Evolutionary conservation across 495 filamentous ascomycete genomes (phyloP).

Genomic region (Xylaria cubensis): DNA sequence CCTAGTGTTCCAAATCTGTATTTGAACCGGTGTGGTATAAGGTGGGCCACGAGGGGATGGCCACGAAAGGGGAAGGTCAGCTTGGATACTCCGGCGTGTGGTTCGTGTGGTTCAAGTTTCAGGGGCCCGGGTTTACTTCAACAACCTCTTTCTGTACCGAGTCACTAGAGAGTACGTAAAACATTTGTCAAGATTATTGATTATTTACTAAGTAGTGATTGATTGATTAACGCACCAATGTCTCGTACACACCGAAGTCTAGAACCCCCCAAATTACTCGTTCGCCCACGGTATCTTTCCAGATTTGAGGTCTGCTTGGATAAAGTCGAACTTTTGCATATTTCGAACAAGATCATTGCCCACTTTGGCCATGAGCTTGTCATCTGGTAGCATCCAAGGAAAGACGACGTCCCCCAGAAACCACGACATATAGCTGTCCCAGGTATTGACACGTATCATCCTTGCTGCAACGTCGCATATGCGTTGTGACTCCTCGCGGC

Average conservation of each 20-base stretch:
- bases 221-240: not conserved
- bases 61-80: no score
- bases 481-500: constrained; percentile 1
- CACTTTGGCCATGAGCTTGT: not conserved
- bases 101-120: not conserved
- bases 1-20: no score
- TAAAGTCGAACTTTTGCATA: constrained; percentile 18
- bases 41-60: no score
- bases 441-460: constrained; percentile 25
- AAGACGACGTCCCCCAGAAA: constrained; percentile 13
- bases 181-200: not conserved
- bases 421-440: constrained; percentile 19
- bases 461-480: constrained; percentile 9
- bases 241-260: not conserved
- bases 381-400: constrained; percentile 6
- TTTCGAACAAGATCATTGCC: not conserved
- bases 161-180: not conserved
- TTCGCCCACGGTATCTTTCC: constrained; percentile 18
- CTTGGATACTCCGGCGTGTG: not conserved
- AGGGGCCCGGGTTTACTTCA: not conserved
- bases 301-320: constrained; percentile 7
- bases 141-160: not conserved
- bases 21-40: no score
- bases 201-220: not conserved
- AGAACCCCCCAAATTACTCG: not conserved